phyloP scores from a whole-genome alignment of 2,329 filamentous ascomycete species.

The Cercospora sojina region DNA sequence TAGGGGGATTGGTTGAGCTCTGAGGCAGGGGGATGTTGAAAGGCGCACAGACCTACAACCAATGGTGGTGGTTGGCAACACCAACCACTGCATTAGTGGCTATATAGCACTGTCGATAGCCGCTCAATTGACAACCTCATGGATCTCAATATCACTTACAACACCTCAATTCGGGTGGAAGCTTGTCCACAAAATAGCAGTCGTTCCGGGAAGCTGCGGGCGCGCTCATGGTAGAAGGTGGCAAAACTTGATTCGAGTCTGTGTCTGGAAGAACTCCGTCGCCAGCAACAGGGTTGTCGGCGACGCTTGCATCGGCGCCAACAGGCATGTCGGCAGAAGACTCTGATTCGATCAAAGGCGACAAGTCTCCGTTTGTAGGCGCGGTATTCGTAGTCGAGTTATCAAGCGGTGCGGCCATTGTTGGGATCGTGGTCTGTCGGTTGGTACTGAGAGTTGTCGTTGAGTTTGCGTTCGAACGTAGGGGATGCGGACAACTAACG shows the following conservation, averaged over 20 bases:
- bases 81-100: too few species aligned
- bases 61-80: too few species aligned
- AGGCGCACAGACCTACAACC: too few species aligned
- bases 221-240: background rate
- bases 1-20: too few species aligned
- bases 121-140: too few species aligned
- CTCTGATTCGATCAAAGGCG: background rate
- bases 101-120: too few species aligned
- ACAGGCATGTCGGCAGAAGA: background rate
- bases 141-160: too few species aligned
- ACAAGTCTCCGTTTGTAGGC: background rate
- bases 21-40: too few species aligned
- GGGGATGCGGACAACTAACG: background rate
- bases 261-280: background rate
- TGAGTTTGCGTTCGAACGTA: background rate
- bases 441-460: background rate
- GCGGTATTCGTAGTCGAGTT: background rate
- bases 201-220: background rate
- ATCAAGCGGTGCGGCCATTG: background rate
- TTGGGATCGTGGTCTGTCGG: background rate
- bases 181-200: background rate
- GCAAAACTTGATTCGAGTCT: background rate
- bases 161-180: background rate
- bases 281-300: background rate
- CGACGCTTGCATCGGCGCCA: background rate